phyloP scores from a whole-genome alignment of 2,329 filamentous ascomycete genomes.

The Allantophomopsis cytisporea region DNA sequence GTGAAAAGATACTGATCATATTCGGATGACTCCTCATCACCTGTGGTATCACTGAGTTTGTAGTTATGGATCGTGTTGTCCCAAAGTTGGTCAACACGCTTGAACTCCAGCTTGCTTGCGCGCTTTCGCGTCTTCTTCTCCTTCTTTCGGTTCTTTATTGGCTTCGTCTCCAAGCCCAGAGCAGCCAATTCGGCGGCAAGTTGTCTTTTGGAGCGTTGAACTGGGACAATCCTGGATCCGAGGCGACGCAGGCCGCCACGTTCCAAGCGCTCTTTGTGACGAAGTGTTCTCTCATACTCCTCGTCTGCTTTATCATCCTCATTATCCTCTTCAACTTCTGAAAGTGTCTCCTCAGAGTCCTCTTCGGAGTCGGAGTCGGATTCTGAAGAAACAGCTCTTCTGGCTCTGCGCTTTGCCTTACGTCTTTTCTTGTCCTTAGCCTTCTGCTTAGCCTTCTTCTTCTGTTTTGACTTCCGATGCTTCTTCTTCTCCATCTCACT shows the following conservation, averaged over 20 bases:
- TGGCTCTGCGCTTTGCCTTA: conserved; percentile 24
- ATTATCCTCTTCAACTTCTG: conserved; percentile 18
- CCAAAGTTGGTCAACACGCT: conserved; percentile 52
- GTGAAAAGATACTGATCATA: conserved; percentile 77
- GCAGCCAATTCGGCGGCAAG: conserved; percentile 4
- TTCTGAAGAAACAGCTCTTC: conserved; percentile 12
- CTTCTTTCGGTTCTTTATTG: conserved; percentile 22
- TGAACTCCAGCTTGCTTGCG: conserved; percentile 48
- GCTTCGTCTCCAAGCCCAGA: conserved; percentile 10
- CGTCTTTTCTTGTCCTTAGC: conserved; percentile 20
- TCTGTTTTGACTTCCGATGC: not conserved
- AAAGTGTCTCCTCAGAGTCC: conserved; percentile 14
- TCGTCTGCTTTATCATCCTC: conserved; percentile 11
- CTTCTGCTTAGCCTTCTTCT: conserved; percentile 13
- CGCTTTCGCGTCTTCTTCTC: conserved; percentile 24
- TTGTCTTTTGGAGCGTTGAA: conserved; percentile 9
- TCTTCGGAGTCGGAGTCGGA: conserved; percentile 16
- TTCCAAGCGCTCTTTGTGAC: conserved; percentile 11
- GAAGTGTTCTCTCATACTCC: conserved; percentile 3
- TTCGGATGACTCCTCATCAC: conserved; percentile 46
- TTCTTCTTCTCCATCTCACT: conserved; percentile 1
- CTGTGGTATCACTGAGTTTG: conserved; percentile 52
- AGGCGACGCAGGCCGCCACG: conserved; percentile 6
- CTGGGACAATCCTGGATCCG: not conserved
- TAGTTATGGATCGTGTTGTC: conserved; percentile 47